phyloP scores from a whole-genome alignment of 1,284 basidiomycete genomes.

The Ustilago nuda region DNA sequence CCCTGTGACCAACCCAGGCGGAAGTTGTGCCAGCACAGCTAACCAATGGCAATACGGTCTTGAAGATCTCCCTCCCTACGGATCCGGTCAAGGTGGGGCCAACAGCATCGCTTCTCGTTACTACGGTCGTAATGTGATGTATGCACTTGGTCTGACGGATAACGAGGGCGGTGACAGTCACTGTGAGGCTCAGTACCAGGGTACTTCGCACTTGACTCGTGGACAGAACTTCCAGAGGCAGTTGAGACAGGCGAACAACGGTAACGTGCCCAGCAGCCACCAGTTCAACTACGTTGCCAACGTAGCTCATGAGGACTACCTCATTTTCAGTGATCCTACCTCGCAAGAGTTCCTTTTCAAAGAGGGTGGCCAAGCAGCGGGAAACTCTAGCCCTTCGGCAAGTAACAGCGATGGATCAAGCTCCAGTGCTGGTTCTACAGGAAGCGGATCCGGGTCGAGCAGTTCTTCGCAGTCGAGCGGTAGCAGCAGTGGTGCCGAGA shows the following conservation, averaged over 20 bases:
- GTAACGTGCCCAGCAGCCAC: slow-evolving; percentile 48
- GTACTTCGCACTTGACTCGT: slow-evolving; percentile 53
- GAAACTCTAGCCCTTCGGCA: slow-evolving; percentile 1
- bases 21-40: slow-evolving; percentile 32
- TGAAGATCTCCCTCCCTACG: slow-evolving; percentile 36
- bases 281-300: slow-evolving; percentile 53
- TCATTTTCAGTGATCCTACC: slow-evolving; percentile 52
- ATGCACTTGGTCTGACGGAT: slow-evolving; percentile 54
- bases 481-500: slow-evolving; percentile 9
- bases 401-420: slow-evolving; percentile 8
- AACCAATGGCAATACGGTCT: slow-evolving; percentile 50
- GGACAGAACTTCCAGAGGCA: slow-evolving; percentile 56
- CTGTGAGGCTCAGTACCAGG: slow-evolving; percentile 62
- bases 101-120: slow-evolving; percentile 48
- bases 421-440: slow-evolving; percentile 9
- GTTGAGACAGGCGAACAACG: slow-evolving; percentile 36
- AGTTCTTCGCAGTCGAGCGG: slow-evolving; percentile 4
- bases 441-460: slow-evolving; percentile 1
- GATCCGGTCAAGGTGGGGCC: slow-evolving; percentile 20
- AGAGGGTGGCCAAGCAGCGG: slow-evolving; percentile 8
- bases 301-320: slow-evolving; percentile 58
- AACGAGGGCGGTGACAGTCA: slow-evolving; percentile 59
- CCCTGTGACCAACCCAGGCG: slow-evolving; percentile 40
- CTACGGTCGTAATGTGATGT: slow-evolving; percentile 51
- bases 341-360: slow-evolving; percentile 51